Evolutionary conservation across 1,139 yeast genomes (phyloP), one percentile per base, ranked within the genome.

Genomic region (Diutina scorzettiae): DNA sequence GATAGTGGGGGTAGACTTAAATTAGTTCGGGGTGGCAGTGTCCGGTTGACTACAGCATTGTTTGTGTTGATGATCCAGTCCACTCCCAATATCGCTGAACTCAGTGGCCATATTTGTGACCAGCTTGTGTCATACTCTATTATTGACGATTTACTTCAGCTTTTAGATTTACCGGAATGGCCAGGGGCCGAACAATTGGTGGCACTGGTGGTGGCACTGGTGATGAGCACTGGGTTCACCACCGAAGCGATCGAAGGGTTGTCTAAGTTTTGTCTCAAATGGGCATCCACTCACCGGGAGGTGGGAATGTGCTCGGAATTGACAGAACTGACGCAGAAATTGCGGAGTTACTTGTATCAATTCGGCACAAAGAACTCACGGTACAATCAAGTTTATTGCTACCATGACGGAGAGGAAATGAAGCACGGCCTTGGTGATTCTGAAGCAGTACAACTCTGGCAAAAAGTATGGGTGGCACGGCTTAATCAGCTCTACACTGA

Each of bases 111-210:
- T 32, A 21, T 32, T 3, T 32, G 37, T 19, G 20, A 25, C 12
- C 37, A 32, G n/a, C 6, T 32, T 14, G 24, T 17, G 3, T 20
- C 37, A 20, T 18, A 19, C 16, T 12, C 37, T 9, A 14, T 34
- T 23, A 34, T 34, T 28, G 39, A 23, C 14, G 39, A 34, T 7
- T n/a, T 34, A 14, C 9, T 34, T 3, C 3, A 14, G 5, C 28
- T 34, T n/a, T 23, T 34, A 4, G 39, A 34, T 6, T 23, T 21
- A 11, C 39, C 39, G 3, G 39, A 34, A 16, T 34, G 39, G 39
- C 39, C 39, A 23, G 39, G 39, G 16, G 39, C 39, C 4, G 39
- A 34, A 23, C 39, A 34, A 16, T 14, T 34, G 24, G 39, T 16
- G 17, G 27, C 28, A 7, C 28, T 23, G 27, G 24, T 21, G 7